Evolutionary conservation across 2,329 filamentous ascomycete genomes (phyloP).

Genomic region (Xylariales sp.): DNA sequence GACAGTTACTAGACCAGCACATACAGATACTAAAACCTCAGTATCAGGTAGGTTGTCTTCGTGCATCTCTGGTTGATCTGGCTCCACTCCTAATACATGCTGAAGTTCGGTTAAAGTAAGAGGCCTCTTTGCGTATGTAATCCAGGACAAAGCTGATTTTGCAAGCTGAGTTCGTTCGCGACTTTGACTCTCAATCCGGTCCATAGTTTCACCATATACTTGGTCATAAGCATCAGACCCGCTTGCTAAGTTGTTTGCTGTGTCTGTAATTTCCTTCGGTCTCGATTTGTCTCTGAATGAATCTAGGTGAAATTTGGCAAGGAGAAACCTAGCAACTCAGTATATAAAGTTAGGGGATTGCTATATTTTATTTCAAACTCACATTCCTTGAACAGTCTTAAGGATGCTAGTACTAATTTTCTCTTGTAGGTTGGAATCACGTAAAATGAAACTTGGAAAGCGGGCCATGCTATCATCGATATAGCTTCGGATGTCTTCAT

Average conservation of each 20-base stretch:
- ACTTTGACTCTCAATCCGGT: slow-evolving; percentile 33
- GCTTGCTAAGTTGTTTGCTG: slow-evolving; percentile 24
- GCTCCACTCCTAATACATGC: slow-evolving; percentile 34
- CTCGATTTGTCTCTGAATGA: slow-evolving; percentile 24
- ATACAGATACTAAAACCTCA: background rate
- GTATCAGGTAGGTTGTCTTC: slow-evolving; percentile 22
- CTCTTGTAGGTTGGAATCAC: slow-evolving; percentile 11
- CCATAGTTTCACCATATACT: slow-evolving; percentile 35
- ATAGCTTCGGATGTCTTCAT: background rate
- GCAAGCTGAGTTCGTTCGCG: slow-evolving; percentile 26
- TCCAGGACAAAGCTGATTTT: slow-evolving; percentile 31
- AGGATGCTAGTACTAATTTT: slow-evolving; percentile 15
- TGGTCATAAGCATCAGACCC: slow-evolving; percentile 25
- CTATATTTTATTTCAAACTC: no score
- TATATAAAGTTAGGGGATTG: background rate
- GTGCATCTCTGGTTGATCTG: slow-evolving; percentile 20
- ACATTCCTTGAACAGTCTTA: slow-evolving; percentile 1
- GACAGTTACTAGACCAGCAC: slow-evolving; percentile 29
- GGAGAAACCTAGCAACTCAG: slow-evolving; percentile 25
- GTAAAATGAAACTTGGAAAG: background rate
- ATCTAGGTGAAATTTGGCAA: slow-evolving; percentile 29
- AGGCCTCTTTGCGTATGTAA: slow-evolving; percentile 27
- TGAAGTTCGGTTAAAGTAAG: slow-evolving; percentile 29
- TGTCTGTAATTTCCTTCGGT: slow-evolving; percentile 21
- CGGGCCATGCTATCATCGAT: background rate